Percentiles rank a stretch among this genome's conserved stretches.
Conservation (phyloP, 805 yeast species). For the Jamesozyma lodderae region DNA sequence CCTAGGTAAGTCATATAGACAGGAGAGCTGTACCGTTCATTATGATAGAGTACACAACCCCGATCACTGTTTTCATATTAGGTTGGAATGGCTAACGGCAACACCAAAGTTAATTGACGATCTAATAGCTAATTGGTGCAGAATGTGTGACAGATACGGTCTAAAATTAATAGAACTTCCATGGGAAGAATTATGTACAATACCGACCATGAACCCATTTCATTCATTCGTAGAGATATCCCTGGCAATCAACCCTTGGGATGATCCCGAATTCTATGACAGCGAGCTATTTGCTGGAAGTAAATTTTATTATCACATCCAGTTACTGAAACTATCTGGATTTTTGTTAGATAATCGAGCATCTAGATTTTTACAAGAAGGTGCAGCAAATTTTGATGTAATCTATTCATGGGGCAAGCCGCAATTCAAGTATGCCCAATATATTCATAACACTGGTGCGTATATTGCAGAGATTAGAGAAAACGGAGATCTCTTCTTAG, state of each 20-base stretch:
- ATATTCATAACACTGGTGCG: slow-evolving; percentile 81
- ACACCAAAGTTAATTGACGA: slow-evolving; percentile 83
- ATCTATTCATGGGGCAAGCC: slow-evolving; percentile 90
- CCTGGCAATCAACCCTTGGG: slow-evolving; percentile 66
- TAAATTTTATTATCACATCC: slow-evolving; percentile 68
- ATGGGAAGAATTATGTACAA: slow-evolving; percentile 72
- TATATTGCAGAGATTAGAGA: slow-evolving; percentile 81
- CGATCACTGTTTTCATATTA: slow-evolving; percentile 83
- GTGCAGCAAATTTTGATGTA: slow-evolving; percentile 48
- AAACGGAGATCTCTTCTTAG: slow-evolving; percentile 68
- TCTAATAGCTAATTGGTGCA: slow-evolving; percentile 62
- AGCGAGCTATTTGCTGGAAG: slow-evolving; percentile 38
- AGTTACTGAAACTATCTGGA: slow-evolving; percentile 57
- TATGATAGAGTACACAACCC: slow-evolving; percentile 91
- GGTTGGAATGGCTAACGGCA: slow-evolving; percentile 88
- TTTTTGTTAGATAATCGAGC: slow-evolving; percentile 79
- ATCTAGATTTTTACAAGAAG: slow-evolving; percentile 47
- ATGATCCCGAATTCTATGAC: slow-evolving; percentile 43
- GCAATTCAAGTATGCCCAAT: slow-evolving; percentile 73
- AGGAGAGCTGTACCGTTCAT: slow-evolving; percentile 74
- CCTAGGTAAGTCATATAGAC: slow-evolving; percentile 55
- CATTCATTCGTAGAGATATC: slow-evolving; percentile 70
- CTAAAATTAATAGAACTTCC: slow-evolving; percentile 79
- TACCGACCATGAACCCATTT: slow-evolving; percentile 76
- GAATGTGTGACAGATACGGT: slow-evolving; percentile 81